phyloP scores from a whole-genome alignment of 495 filamentous ascomycete species.

The Durotheca rogersii region DNA sequence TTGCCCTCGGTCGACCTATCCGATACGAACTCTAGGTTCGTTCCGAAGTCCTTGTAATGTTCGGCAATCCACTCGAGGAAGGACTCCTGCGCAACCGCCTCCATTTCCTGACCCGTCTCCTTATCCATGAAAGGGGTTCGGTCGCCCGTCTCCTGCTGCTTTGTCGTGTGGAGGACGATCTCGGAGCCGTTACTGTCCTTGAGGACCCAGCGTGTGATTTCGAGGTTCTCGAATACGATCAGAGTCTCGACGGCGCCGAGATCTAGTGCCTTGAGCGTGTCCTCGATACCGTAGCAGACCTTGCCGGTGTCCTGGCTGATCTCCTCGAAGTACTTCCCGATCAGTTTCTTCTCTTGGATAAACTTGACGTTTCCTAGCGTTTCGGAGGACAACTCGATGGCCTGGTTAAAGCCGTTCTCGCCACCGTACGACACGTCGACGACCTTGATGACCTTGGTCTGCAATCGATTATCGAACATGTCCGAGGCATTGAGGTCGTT shows the following conservation, averaged over 20 bases:
- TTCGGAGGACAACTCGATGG: slow-evolving; percentile 91
- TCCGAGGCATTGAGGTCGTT: slow-evolving; percentile 97
- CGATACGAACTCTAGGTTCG: slow-evolving; percentile 95
- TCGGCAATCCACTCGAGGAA: slow-evolving; percentile 99
- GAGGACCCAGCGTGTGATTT: slow-evolving; percentile 85
- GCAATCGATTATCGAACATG: slow-evolving; percentile 89
- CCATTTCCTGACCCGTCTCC: slow-evolving; percentile 95
- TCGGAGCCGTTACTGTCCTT: slow-evolving; percentile 72
- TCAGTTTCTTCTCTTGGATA: slow-evolving; percentile 99
- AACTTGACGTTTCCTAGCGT: slow-evolving; percentile 99
- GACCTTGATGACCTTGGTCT: slow-evolving; percentile 95
- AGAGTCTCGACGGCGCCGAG: slow-evolving; percentile 90
- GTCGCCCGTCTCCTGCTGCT: slow-evolving; percentile 71
- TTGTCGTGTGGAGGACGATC: slow-evolving; percentile 81
- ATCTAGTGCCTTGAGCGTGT: slow-evolving; percentile 96
- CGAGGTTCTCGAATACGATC: slow-evolving; percentile 97
- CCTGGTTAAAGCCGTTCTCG: slow-evolving; percentile 99
- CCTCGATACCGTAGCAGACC: slow-evolving; percentile 96
- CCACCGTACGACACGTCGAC: slow-evolving; percentile 98
- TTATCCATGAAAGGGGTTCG: slow-evolving; percentile 90
- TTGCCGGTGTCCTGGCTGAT: slow-evolving; percentile 95
- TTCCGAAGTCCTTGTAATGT: slow-evolving; percentile 95
- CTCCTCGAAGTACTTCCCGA: slow-evolving; percentile 97
- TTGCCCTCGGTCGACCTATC: slow-evolving; percentile 96
- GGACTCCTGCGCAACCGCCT: slow-evolving; percentile 75